Conservation (phyloP, 2,329 filamentous ascomycete genomes). For the Sclerotinia nivalis region DNA sequence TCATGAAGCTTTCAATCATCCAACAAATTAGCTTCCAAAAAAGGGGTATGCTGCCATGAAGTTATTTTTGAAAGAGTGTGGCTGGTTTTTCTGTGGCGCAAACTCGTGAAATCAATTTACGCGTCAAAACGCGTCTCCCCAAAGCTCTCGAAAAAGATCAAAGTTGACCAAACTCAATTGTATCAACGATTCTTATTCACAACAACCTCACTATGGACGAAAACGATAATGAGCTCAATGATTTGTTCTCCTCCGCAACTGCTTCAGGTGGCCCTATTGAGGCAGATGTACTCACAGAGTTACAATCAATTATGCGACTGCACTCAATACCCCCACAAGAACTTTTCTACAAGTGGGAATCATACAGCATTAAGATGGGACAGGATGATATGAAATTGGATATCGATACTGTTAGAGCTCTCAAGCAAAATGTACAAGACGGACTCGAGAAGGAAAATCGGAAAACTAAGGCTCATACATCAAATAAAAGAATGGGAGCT, state of each 20-base stretch:
- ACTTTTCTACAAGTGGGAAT: slow-evolving; percentile 98
- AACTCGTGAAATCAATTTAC: slow-evolving; percentile 24
- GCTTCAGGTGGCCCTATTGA: slow-evolving; percentile 51
- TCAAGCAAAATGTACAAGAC: slow-evolving; percentile 88
- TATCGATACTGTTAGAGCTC: slow-evolving; percentile 68
- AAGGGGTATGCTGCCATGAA: not conserved
- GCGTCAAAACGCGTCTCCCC: slow-evolving; percentile 24
- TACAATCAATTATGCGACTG: slow-evolving; percentile 82
- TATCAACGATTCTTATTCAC: not conserved
- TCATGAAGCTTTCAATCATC: too few relatives aligned
- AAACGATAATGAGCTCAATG: slow-evolving; percentile 34
- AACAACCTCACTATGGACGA: slow-evolving; percentile 30
- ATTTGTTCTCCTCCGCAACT: slow-evolving; percentile 35
- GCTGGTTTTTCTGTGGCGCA: slow-evolving; percentile 13
- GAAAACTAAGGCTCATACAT: slow-evolving; percentile 59
- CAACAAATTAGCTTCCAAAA: not conserved
- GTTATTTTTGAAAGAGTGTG: slow-evolving; percentile 2
- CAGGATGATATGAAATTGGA: slow-evolving; percentile 72
- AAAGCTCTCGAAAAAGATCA: not conserved
- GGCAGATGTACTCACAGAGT: slow-evolving; percentile 75
- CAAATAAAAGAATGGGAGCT: slow-evolving; percentile 62
- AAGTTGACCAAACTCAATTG: slow-evolving; percentile 4
- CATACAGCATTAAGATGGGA: slow-evolving; percentile 94
- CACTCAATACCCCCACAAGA: slow-evolving; percentile 82
- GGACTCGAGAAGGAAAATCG: slow-evolving; percentile 75